Base-by-base conservation (phyloP, 2,329 filamentous ascomycete genomes). In the Scorias spongiosa region DNA sequence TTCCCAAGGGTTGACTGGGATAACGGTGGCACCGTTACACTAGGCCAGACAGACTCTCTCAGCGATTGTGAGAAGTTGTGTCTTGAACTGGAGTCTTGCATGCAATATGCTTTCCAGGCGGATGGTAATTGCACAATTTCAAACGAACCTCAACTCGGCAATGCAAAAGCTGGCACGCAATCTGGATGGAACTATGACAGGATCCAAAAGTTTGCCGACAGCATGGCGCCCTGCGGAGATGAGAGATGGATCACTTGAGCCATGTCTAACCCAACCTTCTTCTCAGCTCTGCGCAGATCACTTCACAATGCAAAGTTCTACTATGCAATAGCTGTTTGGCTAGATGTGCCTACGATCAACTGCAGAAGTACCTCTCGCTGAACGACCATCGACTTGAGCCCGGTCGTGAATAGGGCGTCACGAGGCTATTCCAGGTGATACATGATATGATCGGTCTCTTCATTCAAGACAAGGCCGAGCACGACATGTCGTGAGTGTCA, bases 1-100 rank as follows among this genome's bases (percentile, higher is more conserved):
- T 29, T 41, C 4, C 10, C 36, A 7, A 44, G 49, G 0, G 46
- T 44, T 11, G 51, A 56, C 32, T 59, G 55, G 55, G 54, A 59
- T 41, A 59, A 58, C 26, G 44, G 49, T 9, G 51, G 51, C 40
- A 48, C 49, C 29, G 20, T 44, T 1, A 48, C 48, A 1, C 46
- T 47, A 30, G 39, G 18, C 11, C 15, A 17, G 2, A 38, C 42
- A 10, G 39, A 5, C 5, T 42, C 37, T 18, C 17, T 45, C 8
- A 46, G 47, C 2, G 44, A 41, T 2, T 52, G 49, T 38, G 40
- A 38, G 29, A 42, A 39, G 15, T 32, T 26, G 26, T 53, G 51
- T 11, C 41, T 43, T 10, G 29, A n/a, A 14, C 18, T 43, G 5
- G 3, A 15, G 4, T 34, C 39, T 12, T 53, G 51, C 40, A 46